A percentile compares a stretch with the other conserved stretches of the same genome.
phyloP scores from a whole-genome alignment of 2,329 filamentous ascomycete species.

The Colletotrichum sp. region DNA sequence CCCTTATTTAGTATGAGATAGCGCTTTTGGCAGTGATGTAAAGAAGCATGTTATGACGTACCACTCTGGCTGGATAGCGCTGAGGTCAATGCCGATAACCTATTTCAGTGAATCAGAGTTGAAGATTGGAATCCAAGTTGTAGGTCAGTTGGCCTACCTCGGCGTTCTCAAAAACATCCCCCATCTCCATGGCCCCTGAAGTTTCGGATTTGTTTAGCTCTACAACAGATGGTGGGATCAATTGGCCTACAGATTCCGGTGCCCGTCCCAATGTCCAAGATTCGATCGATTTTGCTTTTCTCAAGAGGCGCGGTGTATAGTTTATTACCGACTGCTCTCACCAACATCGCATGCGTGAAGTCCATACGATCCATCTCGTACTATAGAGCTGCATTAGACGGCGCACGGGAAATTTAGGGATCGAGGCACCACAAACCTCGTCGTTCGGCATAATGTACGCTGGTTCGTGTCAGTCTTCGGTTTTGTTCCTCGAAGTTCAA shows the following conservation, averaged over 20 bases:
- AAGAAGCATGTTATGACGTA: neutral
- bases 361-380: conserved; percentile 7
- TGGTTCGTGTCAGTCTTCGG: neutral
- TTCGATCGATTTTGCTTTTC: conserved; percentile 28
- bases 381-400: neutral
- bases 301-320: neutral
- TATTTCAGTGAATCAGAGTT: conserved; percentile 23
- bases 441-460: neutral
- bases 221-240: neutral
- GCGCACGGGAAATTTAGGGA: no score
- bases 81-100: conserved; percentile 33
- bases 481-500: no score
- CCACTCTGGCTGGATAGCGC: conserved; percentile 34
- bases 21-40: neutral
- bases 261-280: conserved; percentile 65
- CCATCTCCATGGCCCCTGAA: neutral
- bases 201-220: neutral
- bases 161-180: neutral
- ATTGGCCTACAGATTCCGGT: conserved; percentile 40
- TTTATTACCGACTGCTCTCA: neutral
- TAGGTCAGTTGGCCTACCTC: neutral
- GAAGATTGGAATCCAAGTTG: neutral
- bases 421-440: neutral
- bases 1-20: conserved; percentile 7
- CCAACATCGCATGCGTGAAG: neutral